Evolutionary conservation across 768 basidiomycete genomes (phyloP).

Genomic region (Piloderma croceum): DNA sequence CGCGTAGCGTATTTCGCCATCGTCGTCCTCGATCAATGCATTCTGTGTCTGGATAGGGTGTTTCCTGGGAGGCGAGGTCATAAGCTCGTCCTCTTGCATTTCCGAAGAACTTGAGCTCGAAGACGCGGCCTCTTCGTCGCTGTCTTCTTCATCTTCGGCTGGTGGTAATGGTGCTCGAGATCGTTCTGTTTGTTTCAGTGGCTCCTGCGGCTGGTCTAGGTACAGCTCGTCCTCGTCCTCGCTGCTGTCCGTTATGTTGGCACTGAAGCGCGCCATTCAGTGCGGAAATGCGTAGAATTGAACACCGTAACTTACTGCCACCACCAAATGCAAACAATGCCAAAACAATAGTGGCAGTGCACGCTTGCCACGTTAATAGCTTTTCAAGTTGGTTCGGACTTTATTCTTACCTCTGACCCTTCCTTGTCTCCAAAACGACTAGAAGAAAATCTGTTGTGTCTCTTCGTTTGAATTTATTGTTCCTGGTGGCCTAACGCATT

Average conservation of each 20-base stretch:
- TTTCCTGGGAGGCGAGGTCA: constrained; percentile 17
- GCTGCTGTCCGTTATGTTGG: constrained; percentile 51
- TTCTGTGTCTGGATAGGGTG: constrained; percentile 27
- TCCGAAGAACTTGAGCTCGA: constrained; percentile 36
- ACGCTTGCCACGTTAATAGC: too few relatives aligned
- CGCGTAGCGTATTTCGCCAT: constrained; percentile 43
- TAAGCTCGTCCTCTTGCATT: constrained; percentile 48
- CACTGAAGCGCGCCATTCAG: constrained; percentile 74
- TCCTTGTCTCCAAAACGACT: too few relatives aligned
- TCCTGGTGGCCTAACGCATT: too few relatives aligned
- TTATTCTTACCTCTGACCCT: too few relatives aligned
- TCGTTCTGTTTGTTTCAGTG: constrained; percentile 19
- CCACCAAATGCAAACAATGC: too few relatives aligned
- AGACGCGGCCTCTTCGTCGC: constrained; percentile 28
- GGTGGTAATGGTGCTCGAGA: constrained; percentile 8
- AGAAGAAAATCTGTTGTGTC: too few relatives aligned
- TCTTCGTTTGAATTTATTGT: too few relatives aligned
- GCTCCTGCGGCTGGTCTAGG: constrained; percentile 22
- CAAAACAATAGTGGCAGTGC: too few relatives aligned
- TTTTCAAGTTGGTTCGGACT: too few relatives aligned
- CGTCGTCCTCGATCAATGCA: constrained; percentile 50
- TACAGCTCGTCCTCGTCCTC: constrained; percentile 43
- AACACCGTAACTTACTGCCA: too few relatives aligned
- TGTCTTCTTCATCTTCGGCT: constrained; percentile 24
- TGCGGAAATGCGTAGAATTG: too few relatives aligned